phyloP scores from a whole-genome alignment of 2,329 filamentous ascomycete genomes.

The Colletotrichum cereale region DNA sequence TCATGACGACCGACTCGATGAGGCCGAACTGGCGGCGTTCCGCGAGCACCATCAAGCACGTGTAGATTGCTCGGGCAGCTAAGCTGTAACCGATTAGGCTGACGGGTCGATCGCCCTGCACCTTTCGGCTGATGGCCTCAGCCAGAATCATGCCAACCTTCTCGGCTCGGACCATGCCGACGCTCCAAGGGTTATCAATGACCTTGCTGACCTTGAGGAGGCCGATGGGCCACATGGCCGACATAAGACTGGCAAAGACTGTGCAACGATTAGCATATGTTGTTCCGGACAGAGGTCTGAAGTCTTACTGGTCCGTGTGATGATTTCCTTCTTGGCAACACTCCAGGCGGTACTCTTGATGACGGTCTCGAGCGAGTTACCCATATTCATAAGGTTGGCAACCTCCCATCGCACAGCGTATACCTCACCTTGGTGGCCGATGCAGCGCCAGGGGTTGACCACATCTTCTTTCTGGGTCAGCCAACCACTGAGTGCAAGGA shows the following conservation, averaged over 20 bases:
- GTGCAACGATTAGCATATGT: constrained; percentile 4
- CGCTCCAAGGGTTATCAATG: constrained; percentile 84
- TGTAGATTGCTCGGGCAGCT: constrained; percentile 85
- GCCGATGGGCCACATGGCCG: constrained; percentile 71
- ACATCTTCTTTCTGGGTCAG: constrained; percentile 78
- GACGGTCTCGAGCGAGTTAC: constrained; percentile 81
- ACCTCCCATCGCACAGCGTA: constrained; percentile 90
- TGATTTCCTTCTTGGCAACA: constrained; percentile 69
- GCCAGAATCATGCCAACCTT: constrained; percentile 80
- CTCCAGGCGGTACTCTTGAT: constrained; percentile 86
- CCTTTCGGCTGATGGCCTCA: constrained; percentile 83
- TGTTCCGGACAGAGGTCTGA: background rate
- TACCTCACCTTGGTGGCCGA: constrained; percentile 80
- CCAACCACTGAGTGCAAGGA: constrained; percentile 87
- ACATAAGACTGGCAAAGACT: constrained; percentile 69
- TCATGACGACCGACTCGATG: constrained; percentile 86
- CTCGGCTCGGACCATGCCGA: constrained; percentile 81
- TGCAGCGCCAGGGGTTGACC: constrained; percentile 80
- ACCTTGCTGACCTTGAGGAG: constrained; percentile 78
- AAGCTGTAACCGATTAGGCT: constrained; percentile 87
- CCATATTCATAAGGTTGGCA: constrained; percentile 81
- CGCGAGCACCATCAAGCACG: constrained; percentile 83
- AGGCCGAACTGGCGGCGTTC: constrained; percentile 87
- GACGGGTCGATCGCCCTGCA: constrained; percentile 85
- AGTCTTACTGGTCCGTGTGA: constrained; percentile 60